Conservation (phyloP, 192 early-diverging fungal genomes). For the Dimargaris verticillata region DNA sequence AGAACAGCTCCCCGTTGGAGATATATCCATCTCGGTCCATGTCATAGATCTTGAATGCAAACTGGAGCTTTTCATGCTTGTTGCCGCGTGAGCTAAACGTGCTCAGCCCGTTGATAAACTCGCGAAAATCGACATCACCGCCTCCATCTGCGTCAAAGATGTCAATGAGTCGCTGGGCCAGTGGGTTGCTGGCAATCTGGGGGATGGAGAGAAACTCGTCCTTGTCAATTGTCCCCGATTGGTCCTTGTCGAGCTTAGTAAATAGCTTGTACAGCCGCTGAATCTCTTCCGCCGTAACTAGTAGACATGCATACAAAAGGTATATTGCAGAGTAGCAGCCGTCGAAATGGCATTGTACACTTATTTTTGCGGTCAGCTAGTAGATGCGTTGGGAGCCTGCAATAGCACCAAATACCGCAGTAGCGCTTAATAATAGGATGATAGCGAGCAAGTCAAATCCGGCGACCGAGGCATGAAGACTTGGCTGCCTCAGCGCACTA, state of each 20-base stretch:
- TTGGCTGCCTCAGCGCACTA: too few species aligned
- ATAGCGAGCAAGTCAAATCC: too few species aligned
- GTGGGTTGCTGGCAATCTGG: slow-evolving; percentile 93
- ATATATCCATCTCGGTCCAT: slow-evolving; percentile 98
- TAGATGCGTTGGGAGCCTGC: too few species aligned
- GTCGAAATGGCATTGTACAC: too few species aligned
- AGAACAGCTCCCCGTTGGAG: slow-evolving; percentile 96
- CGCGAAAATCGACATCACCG: slow-evolving; percentile 97
- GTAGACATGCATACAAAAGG: not conserved
- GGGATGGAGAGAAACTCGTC: slow-evolving; percentile 95
- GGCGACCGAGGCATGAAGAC: too few species aligned
- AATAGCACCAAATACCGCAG: too few species aligned
- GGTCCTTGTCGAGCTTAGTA: slow-evolving; percentile 94
- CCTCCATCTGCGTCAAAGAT: slow-evolving; percentile 97
- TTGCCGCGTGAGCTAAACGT: slow-evolving; percentile 91
- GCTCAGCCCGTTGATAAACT: slow-evolving; percentile 89
- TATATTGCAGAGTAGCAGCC: not conserved
- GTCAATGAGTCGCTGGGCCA: slow-evolving; percentile 86
- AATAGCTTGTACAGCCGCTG: slow-evolving; percentile 98
- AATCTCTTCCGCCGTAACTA: slow-evolving; percentile 84
- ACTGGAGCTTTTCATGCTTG: slow-evolving; percentile 86
- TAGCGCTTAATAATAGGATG: too few species aligned
- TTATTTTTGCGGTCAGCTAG: too few species aligned
- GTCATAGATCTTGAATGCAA: slow-evolving; percentile 97
- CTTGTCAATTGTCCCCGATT: slow-evolving; percentile 89